Evolutionary conservation across 2,329 filamentous ascomycete species (phyloP).

Genomic region (Botrytis fabae): DNA sequence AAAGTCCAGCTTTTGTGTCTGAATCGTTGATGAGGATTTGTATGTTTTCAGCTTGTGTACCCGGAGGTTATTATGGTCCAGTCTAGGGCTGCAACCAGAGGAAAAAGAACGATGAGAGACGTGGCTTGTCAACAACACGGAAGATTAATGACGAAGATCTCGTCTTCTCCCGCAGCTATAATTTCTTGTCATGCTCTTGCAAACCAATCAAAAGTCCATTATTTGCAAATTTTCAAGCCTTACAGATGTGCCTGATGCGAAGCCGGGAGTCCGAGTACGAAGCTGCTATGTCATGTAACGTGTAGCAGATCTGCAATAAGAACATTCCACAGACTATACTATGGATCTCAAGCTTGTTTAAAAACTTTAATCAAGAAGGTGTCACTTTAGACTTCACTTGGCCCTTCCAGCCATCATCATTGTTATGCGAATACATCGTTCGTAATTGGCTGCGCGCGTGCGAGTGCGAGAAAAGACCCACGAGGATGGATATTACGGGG

Average conservation of each 20-base stretch:
- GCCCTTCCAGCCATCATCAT: background rate
- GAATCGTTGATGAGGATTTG: background rate
- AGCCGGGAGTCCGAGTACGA: background rate
- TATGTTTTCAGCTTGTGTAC: background rate
- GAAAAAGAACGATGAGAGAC: background rate
- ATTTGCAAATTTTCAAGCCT: background rate
- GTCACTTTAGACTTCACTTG: background rate
- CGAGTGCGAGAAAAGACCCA: background rate
- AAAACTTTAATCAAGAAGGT: background rate
- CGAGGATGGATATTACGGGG: background rate
- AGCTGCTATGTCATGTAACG: background rate
- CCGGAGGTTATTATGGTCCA: background rate
- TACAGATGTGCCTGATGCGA: background rate
- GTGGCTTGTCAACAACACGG: background rate
- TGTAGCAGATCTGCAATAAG: background rate
- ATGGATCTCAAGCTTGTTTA: background rate
- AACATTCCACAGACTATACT: background rate
- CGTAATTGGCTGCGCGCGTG: background rate
- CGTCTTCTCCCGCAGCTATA: background rate
- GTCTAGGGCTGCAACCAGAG: background rate
- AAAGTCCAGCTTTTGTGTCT: background rate
- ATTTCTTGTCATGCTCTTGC: background rate
- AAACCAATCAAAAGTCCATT: background rate
- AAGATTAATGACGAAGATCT: background rate
- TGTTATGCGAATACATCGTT: background rate